Evolutionary conservation across 2,329 filamentous ascomycete genomes (phyloP), one percentile per base, ranked within the genome.

Genomic region (Neocucurbitaria cava): DNA sequence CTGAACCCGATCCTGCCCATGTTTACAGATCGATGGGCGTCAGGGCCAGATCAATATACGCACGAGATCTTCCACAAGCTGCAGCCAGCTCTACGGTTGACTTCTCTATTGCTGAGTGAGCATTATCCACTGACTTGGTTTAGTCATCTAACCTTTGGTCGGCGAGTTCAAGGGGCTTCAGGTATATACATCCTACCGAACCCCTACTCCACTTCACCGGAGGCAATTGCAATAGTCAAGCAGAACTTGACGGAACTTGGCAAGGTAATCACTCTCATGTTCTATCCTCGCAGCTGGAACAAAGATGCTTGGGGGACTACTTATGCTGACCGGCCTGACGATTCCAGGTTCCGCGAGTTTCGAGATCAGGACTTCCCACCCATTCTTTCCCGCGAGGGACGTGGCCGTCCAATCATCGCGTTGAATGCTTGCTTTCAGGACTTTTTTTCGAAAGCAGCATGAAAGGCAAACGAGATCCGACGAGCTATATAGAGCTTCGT

Each of bases 11-110:
- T 69, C 3, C 54, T 58, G 8, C 60, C 62, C 0, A 55, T 66
- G 24, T 64, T 69, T 39, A 20, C 30, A 1, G 49, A 64, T 5
- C 62, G 66, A 9, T 69, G 65, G 64, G 50, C 39, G 3, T 52
- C 40, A 2, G 54, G 65, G 6, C 54, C 48, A 28, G 61, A 43
- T 3, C 65, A 69, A 33, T 26, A 57, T 41, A 53, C 50, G 2
- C 5, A 5, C 1, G 2, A 45, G 0, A 42, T 59, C 5, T 64
- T 52, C 36, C 7, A 33, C 2, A 24, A 17, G 2, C 53, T 67
- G 31, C 15, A 33, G 20, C 53, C 46, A 15, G 62, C 59, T 8
- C 41, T 69, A 3, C 54, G 38, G 13, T 58, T 69, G 5, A 59
- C 59, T 2, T 62, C 61, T 3, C 50, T 54, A 5, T 44, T 61